Evolutionary conservation across 2,329 filamentous ascomycete species (phyloP), one percentile per base, ranked within the genome.

Genomic region (Botrytis fabae): DNA sequence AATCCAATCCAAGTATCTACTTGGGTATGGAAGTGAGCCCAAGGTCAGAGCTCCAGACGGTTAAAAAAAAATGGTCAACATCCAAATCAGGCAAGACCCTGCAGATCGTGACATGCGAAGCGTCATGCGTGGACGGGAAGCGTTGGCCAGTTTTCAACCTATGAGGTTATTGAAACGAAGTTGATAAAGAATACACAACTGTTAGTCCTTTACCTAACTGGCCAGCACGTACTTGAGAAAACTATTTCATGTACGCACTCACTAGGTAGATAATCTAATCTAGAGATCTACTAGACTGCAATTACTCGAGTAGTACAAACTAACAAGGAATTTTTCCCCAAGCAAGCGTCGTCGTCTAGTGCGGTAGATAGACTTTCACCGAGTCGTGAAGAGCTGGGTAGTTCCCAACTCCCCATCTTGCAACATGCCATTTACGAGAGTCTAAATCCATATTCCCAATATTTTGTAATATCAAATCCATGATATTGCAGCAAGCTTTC

Each of bases 121-220:
- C 64, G 44, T 66, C 64, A 66, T 66, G 46, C 28, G 32, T 40
- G 32, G 64, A 28, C 14, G 46, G 40, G 46, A 66, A 54, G 63
- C 25, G 46, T 40, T 54, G 46, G 64, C 46, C 46, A 66, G 28
- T 66, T 66, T 38, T n/a, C 51, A 66, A 16, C 46, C 46, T 54
- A 66, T 40, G 46, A 66, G 32, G 35, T 54, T 40, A 28, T 54
- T 51, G 64, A 54, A 40, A 54, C 46, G n/a, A 38, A 38, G 14
- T 25, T 32, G n/a, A 46, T 18, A 35, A 25, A 42, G 62, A 42
- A 38, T 16, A 38, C 25, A 40, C 38, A 42, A 63, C 6, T 12
- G 10, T 64, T n/a, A 38, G 7, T 38, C 38, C 38, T 38, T 9
- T 38, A 32, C 51, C 14, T 8, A 57, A 6, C n/a, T 57, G n/a